Evolutionary conservation across 257 asterid genomes (phyloP), one percentile per base, ranked within the genome.

Genomic region (Nicotiana undulata): DNA sequence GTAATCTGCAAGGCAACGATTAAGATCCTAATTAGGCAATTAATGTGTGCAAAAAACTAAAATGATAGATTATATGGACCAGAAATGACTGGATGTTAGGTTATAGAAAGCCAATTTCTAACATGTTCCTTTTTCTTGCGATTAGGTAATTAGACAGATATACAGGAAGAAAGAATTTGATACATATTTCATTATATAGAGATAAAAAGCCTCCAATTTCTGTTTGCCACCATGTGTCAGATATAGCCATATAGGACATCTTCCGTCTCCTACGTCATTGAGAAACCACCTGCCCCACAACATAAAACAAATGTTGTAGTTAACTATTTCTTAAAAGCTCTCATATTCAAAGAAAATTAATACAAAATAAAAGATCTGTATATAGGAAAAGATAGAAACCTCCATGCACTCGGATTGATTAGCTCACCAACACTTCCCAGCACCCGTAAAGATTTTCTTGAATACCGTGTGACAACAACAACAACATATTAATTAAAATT

Each of bases 221-320:
- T 24, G 98, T 95, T 86, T 95, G 99, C 99, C 99, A 95, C 99
- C 99, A 95, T 74, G 99, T 95, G 84, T 95, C 98, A 67, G 99
- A 95, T 88, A 93, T 92, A 81, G 97, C n/a, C n/a, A n/a, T n/a
- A n/a, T n/a, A n/a, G n/a, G 99, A 87, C 99, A 95, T 87, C 94
- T 89, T 52, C 98, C 86, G 79, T 92, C 93, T 82, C 99, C 99
- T 81, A 93, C 93, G 81, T 88, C 85, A 84, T 95, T 93, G 89
- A 81, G 92, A 89, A 91, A 93, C 98, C 99, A 95, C 92, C 99
- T 93, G 88, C 79, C 76, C 67, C 40, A 55, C 34, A 40, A 55
- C 49, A 82, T 61, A 81, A 20, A 29, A 13, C n/a, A 29, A 82
- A 22, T 2, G 17, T 28, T 13, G 4, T 13, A 26, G n/a, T 12